Conservation (phyloP, 2,329 filamentous ascomycete genomes). For the Aspergillus ochraceus region DNA sequence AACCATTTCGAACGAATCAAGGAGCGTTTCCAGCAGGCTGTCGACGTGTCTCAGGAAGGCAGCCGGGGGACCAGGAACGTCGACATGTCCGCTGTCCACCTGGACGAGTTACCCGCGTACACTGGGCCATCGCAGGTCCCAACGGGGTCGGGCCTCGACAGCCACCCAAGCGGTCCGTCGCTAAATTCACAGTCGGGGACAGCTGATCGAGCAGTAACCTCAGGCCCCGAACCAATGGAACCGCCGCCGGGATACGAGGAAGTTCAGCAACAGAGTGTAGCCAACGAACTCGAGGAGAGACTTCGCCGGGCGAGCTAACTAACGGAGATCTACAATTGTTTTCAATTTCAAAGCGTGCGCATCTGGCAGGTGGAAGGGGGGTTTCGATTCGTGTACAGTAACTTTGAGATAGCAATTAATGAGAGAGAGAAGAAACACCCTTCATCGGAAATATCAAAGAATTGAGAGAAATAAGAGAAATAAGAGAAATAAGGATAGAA, state of each 20-base stretch:
- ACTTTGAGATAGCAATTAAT: background rate
- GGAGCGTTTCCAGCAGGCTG: conserved; percentile 77
- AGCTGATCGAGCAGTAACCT: conserved; percentile 23
- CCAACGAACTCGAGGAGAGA: conserved; percentile 68
- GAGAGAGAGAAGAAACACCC: background rate
- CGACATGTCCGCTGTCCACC: conserved; percentile 65
- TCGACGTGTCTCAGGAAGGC: conserved; percentile 54
- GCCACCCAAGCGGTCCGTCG: conserved; percentile 7
- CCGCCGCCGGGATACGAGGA: conserved; percentile 92
- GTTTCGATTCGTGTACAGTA: background rate
- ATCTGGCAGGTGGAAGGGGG: no score
- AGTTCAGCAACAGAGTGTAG: conserved; percentile 77
- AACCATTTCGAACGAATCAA: conserved; percentile 79
- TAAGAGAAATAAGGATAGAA: no score
- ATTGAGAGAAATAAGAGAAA: no score
- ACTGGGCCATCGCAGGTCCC: conserved; percentile 57
- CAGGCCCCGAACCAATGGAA: conserved; percentile 57
- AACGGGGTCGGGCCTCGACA: conserved; percentile 3
- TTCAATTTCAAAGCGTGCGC: no score
- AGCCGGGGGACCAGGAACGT: conserved; percentile 49
- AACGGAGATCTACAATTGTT: conserved; percentile 2
- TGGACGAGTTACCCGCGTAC: conserved; percentile 88
- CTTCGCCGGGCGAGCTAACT: conserved; percentile 36
- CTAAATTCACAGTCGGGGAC: conserved; percentile 8
- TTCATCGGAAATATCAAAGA: no score